phyloP scores from a whole-genome alignment of 2,329 filamentous ascomycete species.

The Xylaria sp. region DNA sequence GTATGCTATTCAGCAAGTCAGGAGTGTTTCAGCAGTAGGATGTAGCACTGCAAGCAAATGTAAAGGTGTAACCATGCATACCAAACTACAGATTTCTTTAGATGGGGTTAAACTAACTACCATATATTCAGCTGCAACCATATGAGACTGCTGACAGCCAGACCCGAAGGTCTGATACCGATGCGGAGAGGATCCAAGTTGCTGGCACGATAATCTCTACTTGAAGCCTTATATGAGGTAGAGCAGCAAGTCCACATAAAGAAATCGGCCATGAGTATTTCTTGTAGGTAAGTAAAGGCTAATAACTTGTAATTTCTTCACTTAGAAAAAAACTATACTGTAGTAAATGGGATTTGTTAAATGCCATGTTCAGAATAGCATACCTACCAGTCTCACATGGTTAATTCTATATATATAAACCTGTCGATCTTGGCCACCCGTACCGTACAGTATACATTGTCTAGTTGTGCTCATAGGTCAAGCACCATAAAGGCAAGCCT shows the following conservation, averaged over 20 bases:
- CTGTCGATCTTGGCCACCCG: conserved; percentile 23
- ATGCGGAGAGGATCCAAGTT: not conserved
- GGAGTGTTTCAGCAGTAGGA: not conserved
- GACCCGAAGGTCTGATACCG: not conserved
- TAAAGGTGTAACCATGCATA: not conserved
- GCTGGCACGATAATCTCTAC: not conserved
- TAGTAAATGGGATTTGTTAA: conserved; percentile 31
- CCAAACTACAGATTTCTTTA: not conserved
- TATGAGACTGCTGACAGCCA: not conserved
- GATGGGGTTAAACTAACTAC: not conserved
- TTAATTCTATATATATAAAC: conserved; percentile 7
- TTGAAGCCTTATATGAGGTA: not conserved
- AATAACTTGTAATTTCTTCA: not conserved
- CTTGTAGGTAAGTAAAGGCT: not conserved
- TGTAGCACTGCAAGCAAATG: not conserved
- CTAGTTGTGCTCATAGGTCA: not conserved
- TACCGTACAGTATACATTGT: conserved; percentile 9
- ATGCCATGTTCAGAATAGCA: conserved; percentile 34
- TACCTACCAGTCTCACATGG: conserved; percentile 20
- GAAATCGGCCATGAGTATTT: not conserved
- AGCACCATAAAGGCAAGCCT: not conserved
- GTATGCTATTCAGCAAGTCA: not conserved
- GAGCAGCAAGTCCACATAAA: not conserved
- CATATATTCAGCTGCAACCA: not conserved
- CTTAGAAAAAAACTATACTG: not conserved